Evolutionary conservation across 495 filamentous ascomycete genomes (phyloP).

Genomic region (Hypoxylon rickii): DNA sequence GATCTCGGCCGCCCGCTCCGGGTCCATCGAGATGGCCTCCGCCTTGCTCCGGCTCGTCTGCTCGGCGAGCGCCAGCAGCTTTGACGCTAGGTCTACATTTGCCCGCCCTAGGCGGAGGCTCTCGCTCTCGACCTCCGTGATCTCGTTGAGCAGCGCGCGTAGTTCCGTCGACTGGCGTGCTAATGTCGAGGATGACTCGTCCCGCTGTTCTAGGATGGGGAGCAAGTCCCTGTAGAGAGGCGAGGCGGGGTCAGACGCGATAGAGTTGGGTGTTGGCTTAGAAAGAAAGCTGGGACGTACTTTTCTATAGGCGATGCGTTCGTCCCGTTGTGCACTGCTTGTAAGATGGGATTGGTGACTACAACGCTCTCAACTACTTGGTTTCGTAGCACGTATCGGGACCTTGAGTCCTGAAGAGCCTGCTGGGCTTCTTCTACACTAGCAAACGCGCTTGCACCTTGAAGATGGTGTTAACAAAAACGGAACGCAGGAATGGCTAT

Average conservation of each 20-base stretch:
- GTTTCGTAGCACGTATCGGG: constrained; percentile 67
- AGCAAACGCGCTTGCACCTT: constrained; percentile 11
- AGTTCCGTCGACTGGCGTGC: constrained; percentile 60
- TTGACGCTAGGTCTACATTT: constrained; percentile 65
- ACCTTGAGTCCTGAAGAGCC: constrained; percentile 69
- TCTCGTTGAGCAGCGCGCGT: constrained; percentile 48
- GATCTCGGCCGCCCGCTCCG: constrained; percentile 56
- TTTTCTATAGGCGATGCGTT: constrained; percentile 68
- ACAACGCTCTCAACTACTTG: constrained; percentile 69
- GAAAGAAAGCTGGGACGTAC: constrained; percentile 46
- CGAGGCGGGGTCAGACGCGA: constrained; percentile 8
- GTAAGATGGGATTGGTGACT: constrained; percentile 72
- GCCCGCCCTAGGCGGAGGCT: constrained; percentile 56
- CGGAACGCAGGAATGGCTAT: no score
- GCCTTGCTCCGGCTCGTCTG: constrained; percentile 56
- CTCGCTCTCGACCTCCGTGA: constrained; percentile 60
- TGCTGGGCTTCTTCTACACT: constrained; percentile 60
- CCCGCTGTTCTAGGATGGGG: constrained; percentile 67
- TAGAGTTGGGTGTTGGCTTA: not conserved
- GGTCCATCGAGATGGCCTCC: constrained; percentile 54
- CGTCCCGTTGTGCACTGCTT: constrained; percentile 72
- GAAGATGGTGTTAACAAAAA: not conserved
- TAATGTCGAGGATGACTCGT: constrained; percentile 63
- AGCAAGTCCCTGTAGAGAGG: constrained; percentile 61
- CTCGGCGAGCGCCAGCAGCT: constrained; percentile 64